These are phyloP conservation scores for Botrytis tulipae DNA, from an alignment of 2,329 filamentous ascomycete species.

Conservation along the genomic window DNA sequence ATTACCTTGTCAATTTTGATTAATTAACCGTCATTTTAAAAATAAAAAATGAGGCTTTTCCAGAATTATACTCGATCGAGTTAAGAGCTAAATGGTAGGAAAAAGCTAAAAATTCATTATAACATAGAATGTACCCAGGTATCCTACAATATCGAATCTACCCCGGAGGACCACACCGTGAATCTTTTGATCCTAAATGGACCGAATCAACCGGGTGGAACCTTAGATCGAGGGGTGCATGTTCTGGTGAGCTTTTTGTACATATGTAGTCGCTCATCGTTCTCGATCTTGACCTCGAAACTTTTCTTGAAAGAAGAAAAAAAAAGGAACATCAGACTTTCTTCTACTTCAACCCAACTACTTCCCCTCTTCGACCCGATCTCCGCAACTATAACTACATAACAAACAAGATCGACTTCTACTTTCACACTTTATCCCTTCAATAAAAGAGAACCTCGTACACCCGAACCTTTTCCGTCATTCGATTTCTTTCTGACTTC, in stretches of 20 bases:
- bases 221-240: constrained; percentile 32
- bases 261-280: constrained; percentile 32
- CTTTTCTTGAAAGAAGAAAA: not conserved
- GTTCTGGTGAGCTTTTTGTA: constrained; percentile 24
- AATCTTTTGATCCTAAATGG: constrained; percentile 21
- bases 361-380: constrained; percentile 1
- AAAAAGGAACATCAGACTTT: constrained; percentile 9
- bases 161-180: constrained; percentile 23
- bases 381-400: not conserved
- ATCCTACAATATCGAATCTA: constrained; percentile 20
- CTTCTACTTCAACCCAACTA: constrained; percentile 21
- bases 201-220: constrained; percentile 32
- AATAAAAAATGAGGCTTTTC: not conserved
- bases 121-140: constrained; percentile 2
- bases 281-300: not conserved
- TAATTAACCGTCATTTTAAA: constrained; percentile 16
- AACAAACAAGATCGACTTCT: not conserved
- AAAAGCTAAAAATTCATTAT: constrained; percentile 11
- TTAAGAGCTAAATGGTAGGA: not conserved
- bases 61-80: constrained; percentile 16
- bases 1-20: constrained; percentile 1
- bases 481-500: not conserved
- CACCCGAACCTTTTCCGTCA: not conserved
- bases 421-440: not conserved
- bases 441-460: not conserved